Evolutionary conservation across 2,329 filamentous ascomycete species (phyloP).

Genomic region (Pleochaeta shiraiana): DNA sequence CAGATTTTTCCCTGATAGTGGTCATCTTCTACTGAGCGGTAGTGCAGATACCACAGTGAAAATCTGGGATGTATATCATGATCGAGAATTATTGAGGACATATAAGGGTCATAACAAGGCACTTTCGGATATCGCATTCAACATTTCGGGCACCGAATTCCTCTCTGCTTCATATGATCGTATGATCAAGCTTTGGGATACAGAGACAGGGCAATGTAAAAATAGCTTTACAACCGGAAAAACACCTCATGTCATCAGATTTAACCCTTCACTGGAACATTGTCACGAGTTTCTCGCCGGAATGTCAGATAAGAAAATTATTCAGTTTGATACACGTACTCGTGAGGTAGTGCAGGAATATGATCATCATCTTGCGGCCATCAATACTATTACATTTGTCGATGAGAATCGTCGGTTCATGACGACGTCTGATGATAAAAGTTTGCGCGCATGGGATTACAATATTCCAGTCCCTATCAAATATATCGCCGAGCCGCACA

Average conservation of each 20-base stretch:
- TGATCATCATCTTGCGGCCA: constrained; percentile 90
- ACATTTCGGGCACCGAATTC: constrained; percentile 61
- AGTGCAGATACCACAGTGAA: constrained; percentile 80
- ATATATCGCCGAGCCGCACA: constrained; percentile 91
- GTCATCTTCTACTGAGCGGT: constrained; percentile 76
- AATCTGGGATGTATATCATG: constrained; percentile 87
- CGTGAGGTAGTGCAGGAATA: constrained; percentile 82
- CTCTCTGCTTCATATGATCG: constrained; percentile 84
- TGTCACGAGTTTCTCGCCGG: constrained; percentile 84
- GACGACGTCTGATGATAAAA: constrained; percentile 95
- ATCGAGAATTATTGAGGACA: constrained; percentile 71
- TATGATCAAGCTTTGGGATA: constrained; percentile 96
- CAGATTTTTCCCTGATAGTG: constrained; percentile 72
- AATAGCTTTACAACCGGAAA: constrained; percentile 83
- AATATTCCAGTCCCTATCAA: constrained; percentile 97
- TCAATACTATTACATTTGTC: constrained; percentile 95
- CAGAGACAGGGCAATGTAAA: constrained; percentile 76
- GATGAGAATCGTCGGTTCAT: constrained; percentile 92
- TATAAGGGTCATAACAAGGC: constrained; percentile 81
- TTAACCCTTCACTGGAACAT: constrained; percentile 61
- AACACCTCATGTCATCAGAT: constrained; percentile 84
- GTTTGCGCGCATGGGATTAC: constrained; percentile 92
- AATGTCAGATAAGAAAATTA: constrained; percentile 98
- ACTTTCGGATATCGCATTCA: constrained; percentile 78
- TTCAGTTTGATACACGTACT: constrained; percentile 81